Evolutionary conservation across 805 yeast species (phyloP).

Genomic region (Hanseniaspora valbyensis): DNA sequence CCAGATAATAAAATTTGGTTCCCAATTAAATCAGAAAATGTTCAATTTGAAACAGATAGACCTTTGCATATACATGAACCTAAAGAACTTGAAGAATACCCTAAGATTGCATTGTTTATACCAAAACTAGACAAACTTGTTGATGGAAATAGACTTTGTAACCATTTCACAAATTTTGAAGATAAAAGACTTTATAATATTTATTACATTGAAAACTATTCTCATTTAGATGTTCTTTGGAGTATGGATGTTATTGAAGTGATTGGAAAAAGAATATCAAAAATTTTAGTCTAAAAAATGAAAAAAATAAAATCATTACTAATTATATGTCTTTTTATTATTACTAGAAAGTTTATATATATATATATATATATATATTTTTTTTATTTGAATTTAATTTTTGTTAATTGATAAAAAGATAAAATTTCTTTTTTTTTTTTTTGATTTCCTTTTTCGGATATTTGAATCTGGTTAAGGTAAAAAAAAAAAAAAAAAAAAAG

Average conservation of each 20-base stretch:
- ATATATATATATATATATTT: not conserved
- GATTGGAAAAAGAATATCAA: conserved; percentile 44
- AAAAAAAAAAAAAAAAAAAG: not conserved
- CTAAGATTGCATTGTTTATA: conserved; percentile 54
- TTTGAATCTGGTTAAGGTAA: too few relatives aligned
- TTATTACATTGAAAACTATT: conserved; percentile 45
- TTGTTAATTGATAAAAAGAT: not conserved
- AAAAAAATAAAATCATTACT: not conserved
- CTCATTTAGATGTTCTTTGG: conserved; percentile 91
- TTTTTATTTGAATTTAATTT: too few relatives aligned
- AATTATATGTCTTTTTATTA: not conserved
- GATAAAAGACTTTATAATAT: conserved; percentile 25
- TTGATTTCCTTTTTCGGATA: not conserved
- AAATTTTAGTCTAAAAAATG: conserved; percentile 23
- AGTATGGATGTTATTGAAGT: conserved; percentile 61
- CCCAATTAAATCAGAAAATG: conserved; percentile 21
- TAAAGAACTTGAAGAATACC: conserved; percentile 35
- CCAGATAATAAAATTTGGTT: conserved; percentile 49
- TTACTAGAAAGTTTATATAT: too few relatives aligned
- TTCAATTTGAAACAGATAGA: conserved; percentile 16
- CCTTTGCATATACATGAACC: conserved; percentile 23
- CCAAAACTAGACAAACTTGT: conserved; percentile 71
- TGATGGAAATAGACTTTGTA: conserved; percentile 54
- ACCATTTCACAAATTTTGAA: conserved; percentile 57
- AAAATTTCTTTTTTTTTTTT: not conserved